These are phyloP conservation scores for Yarrowia sp. DNA, from an alignment of 805 yeast genomes.

Conservation along the genomic window DNA sequence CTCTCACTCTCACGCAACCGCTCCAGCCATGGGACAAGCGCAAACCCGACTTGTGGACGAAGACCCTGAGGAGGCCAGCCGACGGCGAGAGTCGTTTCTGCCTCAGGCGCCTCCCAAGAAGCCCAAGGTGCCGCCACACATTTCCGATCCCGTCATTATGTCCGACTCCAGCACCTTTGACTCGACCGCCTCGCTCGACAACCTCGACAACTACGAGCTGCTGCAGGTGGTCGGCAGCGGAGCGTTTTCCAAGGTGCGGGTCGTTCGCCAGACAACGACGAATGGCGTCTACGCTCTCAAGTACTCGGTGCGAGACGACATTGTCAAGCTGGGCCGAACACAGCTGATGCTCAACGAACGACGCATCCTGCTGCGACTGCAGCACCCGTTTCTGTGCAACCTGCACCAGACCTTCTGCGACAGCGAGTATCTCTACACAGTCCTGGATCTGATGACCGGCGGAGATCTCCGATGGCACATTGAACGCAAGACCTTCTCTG, in stretches of 20 bases:
- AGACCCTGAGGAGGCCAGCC: constrained; percentile 10
- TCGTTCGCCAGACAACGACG: constrained; percentile 32
- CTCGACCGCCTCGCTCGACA: neutral
- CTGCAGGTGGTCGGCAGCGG: constrained; percentile 78
- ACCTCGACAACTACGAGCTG: constrained; percentile 32
- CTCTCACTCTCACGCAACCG: neutral
- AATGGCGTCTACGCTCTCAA: constrained; percentile 68
- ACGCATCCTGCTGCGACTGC: constrained; percentile 76
- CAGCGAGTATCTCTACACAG: constrained; percentile 80
- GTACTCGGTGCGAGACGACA: constrained; percentile 85
- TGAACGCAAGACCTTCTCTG: constrained; percentile 63
- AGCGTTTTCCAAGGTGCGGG: constrained; percentile 79
- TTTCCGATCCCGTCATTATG: neutral
- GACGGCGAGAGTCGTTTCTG: constrained; percentile 7
- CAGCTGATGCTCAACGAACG: constrained; percentile 96
- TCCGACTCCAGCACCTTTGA: neutral
- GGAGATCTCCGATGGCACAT: constrained; percentile 85
- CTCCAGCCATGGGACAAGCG: constrained; percentile 19
- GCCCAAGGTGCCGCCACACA: neutral
- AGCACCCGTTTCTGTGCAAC: constrained; percentile 92
- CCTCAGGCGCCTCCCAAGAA: constrained; percentile 12
- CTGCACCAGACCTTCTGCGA: constrained; percentile 94
- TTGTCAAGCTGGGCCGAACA: constrained; percentile 88
- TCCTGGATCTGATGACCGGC: constrained; percentile 87
- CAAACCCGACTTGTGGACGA: constrained; percentile 25